A percentile compares a stretch with the other conserved stretches of the same genome.
phyloP scores from a whole-genome alignment of 352 stramenopile genomes.

The Ophiocytium majus region DNA sequence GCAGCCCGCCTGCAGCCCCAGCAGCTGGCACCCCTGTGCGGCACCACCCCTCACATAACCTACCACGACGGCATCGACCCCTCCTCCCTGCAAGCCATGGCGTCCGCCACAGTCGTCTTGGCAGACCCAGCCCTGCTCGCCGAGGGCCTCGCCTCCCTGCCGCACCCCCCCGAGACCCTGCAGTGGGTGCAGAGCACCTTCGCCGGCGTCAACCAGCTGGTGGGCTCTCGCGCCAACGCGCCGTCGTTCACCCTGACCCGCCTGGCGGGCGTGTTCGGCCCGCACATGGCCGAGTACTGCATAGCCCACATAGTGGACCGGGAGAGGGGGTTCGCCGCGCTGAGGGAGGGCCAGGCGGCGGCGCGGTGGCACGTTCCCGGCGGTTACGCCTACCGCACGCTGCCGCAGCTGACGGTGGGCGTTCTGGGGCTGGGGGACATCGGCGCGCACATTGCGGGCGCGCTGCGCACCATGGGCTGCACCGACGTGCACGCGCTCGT shows the following conservation, averaged over 20 bases:
- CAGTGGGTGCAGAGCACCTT: background rate
- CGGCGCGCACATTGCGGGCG: background rate
- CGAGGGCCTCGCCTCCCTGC: background rate
- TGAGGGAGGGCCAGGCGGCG: background rate
- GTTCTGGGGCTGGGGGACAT: constrained; percentile 16
- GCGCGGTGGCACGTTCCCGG: background rate
- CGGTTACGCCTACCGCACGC: background rate
- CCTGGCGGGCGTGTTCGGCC: background rate
- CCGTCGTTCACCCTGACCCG: background rate
- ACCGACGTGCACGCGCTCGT: background rate
- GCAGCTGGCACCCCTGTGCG: background rate
- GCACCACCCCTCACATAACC: background rate
- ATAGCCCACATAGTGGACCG: background rate
- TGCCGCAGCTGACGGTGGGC: background rate
- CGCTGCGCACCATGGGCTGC: background rate
- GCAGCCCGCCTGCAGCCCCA: background rate
- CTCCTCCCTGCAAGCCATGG: background rate
- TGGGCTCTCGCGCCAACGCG: too few relatives aligned
- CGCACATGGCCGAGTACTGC: constrained; percentile 14
- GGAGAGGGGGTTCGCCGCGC: background rate
- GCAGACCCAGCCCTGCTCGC: background rate
- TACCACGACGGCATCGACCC: background rate
- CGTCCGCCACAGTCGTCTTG: background rate
- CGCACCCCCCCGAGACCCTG: background rate
- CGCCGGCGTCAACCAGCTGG: background rate